Percentiles rank a stretch among this genome's conserved stretches.
phyloP scores from a whole-genome alignment of 164 flowering plant genomes.

The Piper betle region DNA sequence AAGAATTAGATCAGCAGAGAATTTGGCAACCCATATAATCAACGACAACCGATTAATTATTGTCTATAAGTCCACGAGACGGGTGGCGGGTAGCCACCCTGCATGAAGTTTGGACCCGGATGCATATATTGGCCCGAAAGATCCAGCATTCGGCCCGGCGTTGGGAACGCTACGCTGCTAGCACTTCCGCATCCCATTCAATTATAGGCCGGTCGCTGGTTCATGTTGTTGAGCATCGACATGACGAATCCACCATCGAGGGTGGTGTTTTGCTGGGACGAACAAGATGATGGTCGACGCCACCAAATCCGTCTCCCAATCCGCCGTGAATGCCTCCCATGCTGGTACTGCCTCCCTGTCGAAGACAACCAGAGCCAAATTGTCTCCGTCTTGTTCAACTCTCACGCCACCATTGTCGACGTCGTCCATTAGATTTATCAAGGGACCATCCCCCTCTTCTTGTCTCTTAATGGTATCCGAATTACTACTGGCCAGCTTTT shows the following conservation, averaged over 20 bases:
- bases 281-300: constrained; percentile 28
- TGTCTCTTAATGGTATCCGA: too few species aligned
- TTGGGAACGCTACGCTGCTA: constrained; percentile 31
- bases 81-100: too few species aligned
- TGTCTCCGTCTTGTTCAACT: constrained; percentile 34
- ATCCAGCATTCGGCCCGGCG: constrained; percentile 31
- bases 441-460: constrained; percentile 1
- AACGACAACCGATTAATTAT: too few species aligned
- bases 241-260: constrained; percentile 34
- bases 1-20: too few species aligned
- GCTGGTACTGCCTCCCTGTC: constrained; percentile 25
- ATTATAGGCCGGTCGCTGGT: constrained; percentile 22
- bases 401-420: constrained; percentile 24
- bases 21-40: too few species aligned
- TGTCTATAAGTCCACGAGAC: too few species aligned
- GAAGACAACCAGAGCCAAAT: constrained; percentile 57
- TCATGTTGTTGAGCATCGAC: constrained; percentile 41
- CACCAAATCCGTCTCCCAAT: constrained; percentile 69
- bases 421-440: constrained; percentile 19
- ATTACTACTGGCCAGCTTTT: not conserved
- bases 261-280: constrained; percentile 18
- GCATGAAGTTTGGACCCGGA: too few species aligned
- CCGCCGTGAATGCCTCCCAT: constrained; percentile 49
- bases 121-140: too few species aligned
- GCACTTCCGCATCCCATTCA: constrained; percentile 22